Conservation (phyloP, 495 filamentous ascomycete species). For the Endocarpon pusillum region DNA sequence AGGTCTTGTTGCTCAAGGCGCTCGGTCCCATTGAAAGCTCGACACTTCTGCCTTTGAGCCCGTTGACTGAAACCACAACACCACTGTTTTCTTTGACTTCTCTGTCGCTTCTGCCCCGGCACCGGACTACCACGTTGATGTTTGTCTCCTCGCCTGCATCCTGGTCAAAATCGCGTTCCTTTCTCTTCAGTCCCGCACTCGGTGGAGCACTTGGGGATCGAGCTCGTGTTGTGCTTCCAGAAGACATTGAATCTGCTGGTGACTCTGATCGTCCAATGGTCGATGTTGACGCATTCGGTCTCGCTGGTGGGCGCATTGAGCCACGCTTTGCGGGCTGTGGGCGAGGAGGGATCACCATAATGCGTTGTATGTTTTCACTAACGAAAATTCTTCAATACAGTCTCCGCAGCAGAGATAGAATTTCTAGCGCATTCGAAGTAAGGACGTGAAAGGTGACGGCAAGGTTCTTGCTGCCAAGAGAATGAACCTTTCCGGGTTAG, state of each 20-base stretch:
- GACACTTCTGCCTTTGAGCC: slow-evolving; percentile 63
- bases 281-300: neutral
- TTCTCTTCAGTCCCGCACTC: slow-evolving; percentile 45
- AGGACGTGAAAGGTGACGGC: too few species aligned
- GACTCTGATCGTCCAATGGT: slow-evolving; percentile 29
- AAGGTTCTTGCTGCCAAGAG: too few species aligned
- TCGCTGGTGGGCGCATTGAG: slow-evolving; percentile 1
- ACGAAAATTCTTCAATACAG: too few species aligned
- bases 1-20: slow-evolving; percentile 86
- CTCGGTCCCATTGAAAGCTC: slow-evolving; percentile 85
- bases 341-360: slow-evolving; percentile 3
- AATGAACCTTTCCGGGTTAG: too few species aligned
- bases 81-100: slow-evolving; percentile 86
- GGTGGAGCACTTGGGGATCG: slow-evolving; percentile 27
- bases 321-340: neutral
- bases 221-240: slow-evolving; percentile 28
- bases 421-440: too few species aligned
- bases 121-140: slow-evolving; percentile 92
- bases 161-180: slow-evolving; percentile 65
- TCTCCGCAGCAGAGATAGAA: too few species aligned
- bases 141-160: slow-evolving; percentile 70
- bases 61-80: slow-evolving; percentile 76
- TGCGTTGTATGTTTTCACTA: neutral
- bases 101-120: slow-evolving; percentile 78
- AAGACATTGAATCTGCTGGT: slow-evolving; percentile 42